These are phyloP conservation scores for Vicia villosa DNA, from an alignment of 306 rosid genomes.

Conservation along the genomic window DNA sequence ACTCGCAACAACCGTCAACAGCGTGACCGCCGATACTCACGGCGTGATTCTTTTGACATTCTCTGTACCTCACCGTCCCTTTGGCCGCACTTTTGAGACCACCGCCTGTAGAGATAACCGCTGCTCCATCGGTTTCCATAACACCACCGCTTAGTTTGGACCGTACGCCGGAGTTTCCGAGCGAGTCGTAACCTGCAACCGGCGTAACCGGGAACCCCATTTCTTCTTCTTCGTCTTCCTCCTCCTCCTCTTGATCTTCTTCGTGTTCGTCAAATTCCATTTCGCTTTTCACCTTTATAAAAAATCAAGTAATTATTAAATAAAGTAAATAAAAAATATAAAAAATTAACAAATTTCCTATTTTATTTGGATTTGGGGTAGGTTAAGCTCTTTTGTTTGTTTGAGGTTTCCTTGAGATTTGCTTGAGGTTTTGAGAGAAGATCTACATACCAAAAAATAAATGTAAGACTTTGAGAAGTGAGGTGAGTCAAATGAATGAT, in stretches of 20 bases:
- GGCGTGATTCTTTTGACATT: slow-evolving; percentile 89
- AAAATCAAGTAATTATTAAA: background rate
- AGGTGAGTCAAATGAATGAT: slow-evolving; percentile 34
- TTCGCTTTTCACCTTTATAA: slow-evolving; percentile 21
- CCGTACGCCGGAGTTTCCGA: slow-evolving; percentile 41
- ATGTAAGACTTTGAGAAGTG: slow-evolving; percentile 14
- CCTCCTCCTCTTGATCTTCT: slow-evolving; percentile 58
- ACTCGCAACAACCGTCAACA: slow-evolving; percentile 88
- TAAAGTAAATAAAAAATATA: background rate
- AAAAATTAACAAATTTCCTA: background rate
- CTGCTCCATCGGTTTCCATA: slow-evolving; percentile 16
- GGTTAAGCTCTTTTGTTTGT: background rate
- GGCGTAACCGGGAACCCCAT: slow-evolving; percentile 47
- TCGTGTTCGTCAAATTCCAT: slow-evolving; percentile 83
- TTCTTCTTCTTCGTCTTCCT: slow-evolving; percentile 53
- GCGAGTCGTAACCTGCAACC: slow-evolving; percentile 49
- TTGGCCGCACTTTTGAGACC: slow-evolving; percentile 34
- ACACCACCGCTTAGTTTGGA: slow-evolving; percentile 22
- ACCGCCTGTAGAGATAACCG: background rate
- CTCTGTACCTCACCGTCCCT: slow-evolving; percentile 52
- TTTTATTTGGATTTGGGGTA: slow-evolving; percentile 13
- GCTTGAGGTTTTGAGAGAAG: slow-evolving; percentile 30
- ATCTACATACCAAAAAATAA: slow-evolving; percentile 32
- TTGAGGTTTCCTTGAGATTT: background rate
- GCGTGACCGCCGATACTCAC: slow-evolving; percentile 69